Percentiles rank a stretch among this genome's conserved stretches.
Conservation (phyloP, 2,329 filamentous ascomycete genomes). For the Cercospora sojina region DNA sequence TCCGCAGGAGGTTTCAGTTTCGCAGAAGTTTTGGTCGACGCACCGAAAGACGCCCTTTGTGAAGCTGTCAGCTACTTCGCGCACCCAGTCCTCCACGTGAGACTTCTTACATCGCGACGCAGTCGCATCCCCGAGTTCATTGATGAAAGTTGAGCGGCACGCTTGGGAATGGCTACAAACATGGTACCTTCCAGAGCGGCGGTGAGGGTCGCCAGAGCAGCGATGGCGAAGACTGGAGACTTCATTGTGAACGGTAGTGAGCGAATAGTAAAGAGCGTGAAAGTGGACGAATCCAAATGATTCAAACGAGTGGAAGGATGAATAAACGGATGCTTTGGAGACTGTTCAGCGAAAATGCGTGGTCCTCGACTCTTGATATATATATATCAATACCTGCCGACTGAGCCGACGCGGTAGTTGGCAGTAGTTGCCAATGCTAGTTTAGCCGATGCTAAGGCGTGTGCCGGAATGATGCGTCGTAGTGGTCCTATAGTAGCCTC, state of each 20-base stretch:
- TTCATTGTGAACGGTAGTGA: not conserved
- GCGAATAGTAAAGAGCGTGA: not conserved
- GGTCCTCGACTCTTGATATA: not conserved
- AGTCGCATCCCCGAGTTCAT: not conserved
- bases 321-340: not conserved
- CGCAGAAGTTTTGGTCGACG: not conserved
- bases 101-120: not conserved
- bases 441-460: not conserved
- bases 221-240: not conserved
- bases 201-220: not conserved
- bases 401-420: not conserved
- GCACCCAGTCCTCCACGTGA: no score
- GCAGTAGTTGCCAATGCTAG: not conserved
- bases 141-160: not conserved
- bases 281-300: not conserved
- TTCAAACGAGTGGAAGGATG: not conserved
- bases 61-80: not conserved
- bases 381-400: not conserved
- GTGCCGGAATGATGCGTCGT: not conserved
- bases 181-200: not conserved
- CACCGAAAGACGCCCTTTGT: not conserved
- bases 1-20: not conserved
- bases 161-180: not conserved
- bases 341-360: not conserved
- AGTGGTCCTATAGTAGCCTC: not conserved